phyloP scores from a whole-genome alignment of 2,329 filamentous ascomycete species.

The Sordariomycetes sp. region DNA sequence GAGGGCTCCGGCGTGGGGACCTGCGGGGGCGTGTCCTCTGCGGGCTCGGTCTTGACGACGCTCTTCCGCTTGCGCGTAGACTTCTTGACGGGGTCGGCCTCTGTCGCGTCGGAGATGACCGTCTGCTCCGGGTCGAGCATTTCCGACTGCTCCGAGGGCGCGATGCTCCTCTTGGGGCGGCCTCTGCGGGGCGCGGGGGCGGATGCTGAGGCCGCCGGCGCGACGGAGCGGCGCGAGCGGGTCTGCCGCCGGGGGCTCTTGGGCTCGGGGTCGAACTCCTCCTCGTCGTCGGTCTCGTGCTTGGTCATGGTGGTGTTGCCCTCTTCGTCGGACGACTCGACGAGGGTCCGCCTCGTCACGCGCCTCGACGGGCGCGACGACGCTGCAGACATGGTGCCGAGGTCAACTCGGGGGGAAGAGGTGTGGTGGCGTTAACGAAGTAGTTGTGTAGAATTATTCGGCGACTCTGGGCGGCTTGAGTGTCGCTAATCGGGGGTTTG shows the following conservation, averaged over 20 bases:
- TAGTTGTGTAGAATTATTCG: neutral
- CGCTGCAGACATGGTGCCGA: slow-evolving; percentile 17
- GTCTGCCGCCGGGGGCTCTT: slow-evolving; percentile 44
- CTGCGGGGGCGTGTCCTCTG: slow-evolving; percentile 25
- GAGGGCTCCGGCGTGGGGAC: slow-evolving; percentile 33
- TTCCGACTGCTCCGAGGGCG: slow-evolving; percentile 23
- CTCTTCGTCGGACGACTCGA: slow-evolving; percentile 75
- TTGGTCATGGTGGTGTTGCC: slow-evolving; percentile 40
- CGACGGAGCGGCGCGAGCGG: slow-evolving; percentile 27
- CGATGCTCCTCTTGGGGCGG: slow-evolving; percentile 29
- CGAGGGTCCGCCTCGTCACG: slow-evolving; percentile 56
- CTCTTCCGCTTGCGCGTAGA: slow-evolving; percentile 59
- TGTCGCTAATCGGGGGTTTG: neutral
- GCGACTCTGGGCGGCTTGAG: neutral
- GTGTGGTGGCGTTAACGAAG: neutral
- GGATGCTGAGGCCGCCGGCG: slow-evolving; percentile 34
- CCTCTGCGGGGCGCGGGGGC: slow-evolving; percentile 30
- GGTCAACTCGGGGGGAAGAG: neutral
- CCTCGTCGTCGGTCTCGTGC: slow-evolving; percentile 51
- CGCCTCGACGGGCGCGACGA: slow-evolving; percentile 27
- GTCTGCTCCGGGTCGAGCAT: slow-evolving; percentile 20
- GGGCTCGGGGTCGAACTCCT: slow-evolving; percentile 71
- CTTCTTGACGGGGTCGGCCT: slow-evolving; percentile 21
- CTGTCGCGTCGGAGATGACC: slow-evolving; percentile 14
- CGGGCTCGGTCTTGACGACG: slow-evolving; percentile 25